A percentile compares a stretch with the other conserved stretches of the same genome.
Conservation (phyloP, 225 moss, liverwort and hornwort genomes). For the Marchantia paleacea region DNA sequence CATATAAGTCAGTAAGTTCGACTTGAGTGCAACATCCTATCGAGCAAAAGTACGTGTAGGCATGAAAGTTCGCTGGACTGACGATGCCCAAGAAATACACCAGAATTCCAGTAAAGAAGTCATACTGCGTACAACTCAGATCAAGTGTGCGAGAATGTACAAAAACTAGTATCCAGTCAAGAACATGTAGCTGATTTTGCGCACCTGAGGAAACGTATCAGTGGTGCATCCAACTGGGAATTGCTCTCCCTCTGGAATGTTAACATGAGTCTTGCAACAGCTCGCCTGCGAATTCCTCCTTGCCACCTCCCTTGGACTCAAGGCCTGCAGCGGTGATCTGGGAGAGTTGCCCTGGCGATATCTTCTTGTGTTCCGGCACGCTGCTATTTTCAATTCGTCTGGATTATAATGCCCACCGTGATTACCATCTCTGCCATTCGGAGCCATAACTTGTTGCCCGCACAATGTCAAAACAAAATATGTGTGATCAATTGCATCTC, state of each 20-base stretch:
- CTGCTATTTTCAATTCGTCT: constrained; percentile 33
- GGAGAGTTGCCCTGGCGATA: not conserved
- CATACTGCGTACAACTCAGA: too few species aligned
- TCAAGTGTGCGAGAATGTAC: too few species aligned
- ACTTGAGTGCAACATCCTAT: not conserved
- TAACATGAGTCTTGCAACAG: constrained; percentile 33
- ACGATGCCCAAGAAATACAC: not conserved
- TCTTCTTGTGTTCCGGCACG: constrained; percentile 17
- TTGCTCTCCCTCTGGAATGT: constrained; percentile 27
- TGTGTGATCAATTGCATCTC: not conserved
- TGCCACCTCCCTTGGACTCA: constrained; percentile 12
- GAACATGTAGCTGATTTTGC: not conserved
- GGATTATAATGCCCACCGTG: constrained; percentile 26
- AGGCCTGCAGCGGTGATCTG: constrained; percentile 1
- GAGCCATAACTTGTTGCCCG: constrained; percentile 19
- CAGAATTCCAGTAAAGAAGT: not conserved
- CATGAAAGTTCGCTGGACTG: not conserved
- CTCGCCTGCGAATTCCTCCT: constrained; percentile 16
- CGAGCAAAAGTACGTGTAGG: not conserved
- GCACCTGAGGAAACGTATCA: constrained; percentile 26
- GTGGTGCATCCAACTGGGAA: constrained; percentile 24
- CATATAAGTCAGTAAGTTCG: not conserved
- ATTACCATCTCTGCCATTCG: constrained; percentile 12
- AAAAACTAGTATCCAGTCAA: too few species aligned
- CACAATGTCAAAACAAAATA: not conserved